phyloP scores from a whole-genome alignment of 306 rosid species.

The Medicago truncatula region MtrunA17r5.0-ANR NC_053043.1:37028001-37028500 shows the following conservation, averaged over 20 bases:
- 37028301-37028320: no score
- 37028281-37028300: no score
- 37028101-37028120: slow-evolving; percentile 21
- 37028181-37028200: neutral
- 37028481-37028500: neutral
- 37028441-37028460: slow-evolving; percentile 21
- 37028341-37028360: no score
- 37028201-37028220: no score
- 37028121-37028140: neutral
- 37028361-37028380: no score
- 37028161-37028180: slow-evolving; percentile 12
- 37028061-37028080: slow-evolving; percentile 33
- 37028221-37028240: no score
- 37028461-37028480: slow-evolving; percentile 12
- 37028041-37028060: slow-evolving; percentile 12
- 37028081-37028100: slow-evolving; percentile 21
- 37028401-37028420: slow-evolving; percentile 32
- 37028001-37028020: slow-evolving; percentile 13
- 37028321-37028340: no score
- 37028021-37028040: slow-evolving; percentile 32
- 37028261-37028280: no score
- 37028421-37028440: neutral
- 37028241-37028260: no score
- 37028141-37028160: slow-evolving; percentile 16
- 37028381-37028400: neutral